Evolutionary conservation across 108 stramenopile genomes (phyloP).

Genomic region (Discostella stelligeroides): DNA sequence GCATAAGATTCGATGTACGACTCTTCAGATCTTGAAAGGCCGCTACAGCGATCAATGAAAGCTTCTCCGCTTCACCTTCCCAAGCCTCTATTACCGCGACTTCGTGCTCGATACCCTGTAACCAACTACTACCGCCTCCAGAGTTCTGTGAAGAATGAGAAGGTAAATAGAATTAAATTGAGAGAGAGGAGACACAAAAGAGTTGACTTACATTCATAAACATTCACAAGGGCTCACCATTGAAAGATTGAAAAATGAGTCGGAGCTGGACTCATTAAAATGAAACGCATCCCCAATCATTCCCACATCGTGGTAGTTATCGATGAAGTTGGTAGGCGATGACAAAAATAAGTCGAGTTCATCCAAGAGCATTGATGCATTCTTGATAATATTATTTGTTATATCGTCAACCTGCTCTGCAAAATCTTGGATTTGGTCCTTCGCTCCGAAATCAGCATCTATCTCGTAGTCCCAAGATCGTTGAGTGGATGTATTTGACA

Average conservation of each 20-base stretch:
- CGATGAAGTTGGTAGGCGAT: neutral
- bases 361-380: constrained; percentile 27
- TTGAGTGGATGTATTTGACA: neutral
- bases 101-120: constrained; percentile 27
- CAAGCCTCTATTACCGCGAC: constrained; percentile 32
- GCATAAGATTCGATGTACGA: constrained; percentile 8
- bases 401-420: constrained; percentile 23
- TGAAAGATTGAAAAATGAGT: constrained; percentile 19
- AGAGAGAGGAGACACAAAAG: neutral
- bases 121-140: constrained; percentile 20
- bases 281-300: neutral
- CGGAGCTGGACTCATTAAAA: neutral
- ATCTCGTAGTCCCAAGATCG: neutral
- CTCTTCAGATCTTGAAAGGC: constrained; percentile 32
- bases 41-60: constrained; percentile 28
- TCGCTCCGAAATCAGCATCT: neutral
- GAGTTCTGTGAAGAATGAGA: no score
- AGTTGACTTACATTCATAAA: neutral
- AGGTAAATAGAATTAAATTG: neutral
- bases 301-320: neutral
- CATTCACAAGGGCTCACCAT: constrained; percentile 14
- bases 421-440: constrained; percentile 1
- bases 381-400: constrained; percentile 14
- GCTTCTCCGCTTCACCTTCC: constrained; percentile 40
- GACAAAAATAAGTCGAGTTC: constrained; percentile 11